A percentile compares a stretch with the other conserved stretches of the same genome.
Evolutionary conservation across 805 yeast species (phyloP).

Genomic region (Myxozyma sirexii): DNA sequence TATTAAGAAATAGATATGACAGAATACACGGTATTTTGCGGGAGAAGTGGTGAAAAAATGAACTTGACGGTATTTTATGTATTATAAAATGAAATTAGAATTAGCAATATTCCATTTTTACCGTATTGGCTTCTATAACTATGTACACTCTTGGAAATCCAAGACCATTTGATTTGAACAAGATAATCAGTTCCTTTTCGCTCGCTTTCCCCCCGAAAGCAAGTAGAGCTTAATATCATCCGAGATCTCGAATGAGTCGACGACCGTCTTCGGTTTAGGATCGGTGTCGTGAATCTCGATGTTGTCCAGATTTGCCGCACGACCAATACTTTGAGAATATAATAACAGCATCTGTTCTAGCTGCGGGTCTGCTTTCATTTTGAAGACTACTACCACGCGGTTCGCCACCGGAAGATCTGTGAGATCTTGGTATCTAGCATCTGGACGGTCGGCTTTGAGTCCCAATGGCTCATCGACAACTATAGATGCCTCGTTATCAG

Average conservation of each 20-base stretch:
- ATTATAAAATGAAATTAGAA: not conserved
- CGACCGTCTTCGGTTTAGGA: not conserved
- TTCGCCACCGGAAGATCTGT: not conserved
- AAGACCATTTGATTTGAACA: too few relatives aligned
- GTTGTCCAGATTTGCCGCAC: not conserved
- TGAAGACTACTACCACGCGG: not conserved
- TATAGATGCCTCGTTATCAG: not conserved
- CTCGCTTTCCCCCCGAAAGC: not conserved
- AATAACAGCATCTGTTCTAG: not conserved
- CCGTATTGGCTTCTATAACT: too few relatives aligned
- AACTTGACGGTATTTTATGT: not conserved
- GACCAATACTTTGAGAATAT: conserved; percentile 1
- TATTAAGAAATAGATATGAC: conserved; percentile 30
- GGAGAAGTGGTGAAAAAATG: not conserved
- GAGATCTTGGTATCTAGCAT: not conserved
- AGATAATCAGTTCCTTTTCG: too few relatives aligned
- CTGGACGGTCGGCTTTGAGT: not conserved
- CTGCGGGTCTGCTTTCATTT: not conserved
- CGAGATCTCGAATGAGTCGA: not conserved
- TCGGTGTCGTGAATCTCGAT: conserved; percentile 6
- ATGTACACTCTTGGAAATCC: too few relatives aligned
- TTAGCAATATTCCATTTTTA: too few relatives aligned
- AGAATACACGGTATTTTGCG: too few relatives aligned
- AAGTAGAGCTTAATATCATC: not conserved
- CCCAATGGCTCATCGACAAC: too few relatives aligned